phyloP scores from a whole-genome alignment of 306 rosid genomes.

The Parietaria judaica region DNA sequence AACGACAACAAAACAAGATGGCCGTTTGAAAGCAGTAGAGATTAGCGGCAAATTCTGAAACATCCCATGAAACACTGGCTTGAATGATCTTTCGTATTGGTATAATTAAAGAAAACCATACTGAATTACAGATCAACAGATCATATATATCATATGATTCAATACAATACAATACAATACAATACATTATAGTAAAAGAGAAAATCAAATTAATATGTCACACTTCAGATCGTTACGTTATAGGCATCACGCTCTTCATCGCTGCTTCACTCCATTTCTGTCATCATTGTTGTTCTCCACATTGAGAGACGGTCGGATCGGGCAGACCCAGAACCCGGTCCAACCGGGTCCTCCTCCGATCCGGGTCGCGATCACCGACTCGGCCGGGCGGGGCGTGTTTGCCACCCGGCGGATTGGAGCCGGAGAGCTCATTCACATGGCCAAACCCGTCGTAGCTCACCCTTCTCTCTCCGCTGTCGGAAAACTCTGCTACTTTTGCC shows the following conservation, averaged over 20 bases:
- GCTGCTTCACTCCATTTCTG: constrained; percentile 13
- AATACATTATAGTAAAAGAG: too few species aligned
- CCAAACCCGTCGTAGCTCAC: constrained; percentile 56
- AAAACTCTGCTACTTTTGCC: constrained; percentile 59
- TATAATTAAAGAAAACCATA: too few species aligned
- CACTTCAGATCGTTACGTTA: background rate
- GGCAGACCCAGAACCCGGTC: constrained; percentile 9
- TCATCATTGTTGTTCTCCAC: constrained; percentile 22
- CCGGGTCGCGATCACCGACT: constrained; percentile 54
- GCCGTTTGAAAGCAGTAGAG: too few species aligned
- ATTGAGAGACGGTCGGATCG: background rate
- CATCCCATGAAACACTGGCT: background rate
- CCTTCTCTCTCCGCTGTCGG: constrained; percentile 42
- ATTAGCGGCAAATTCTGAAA: too few species aligned
- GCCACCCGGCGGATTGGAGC: constrained; percentile 59
- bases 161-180: too few species aligned
- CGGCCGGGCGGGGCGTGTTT: constrained; percentile 76
- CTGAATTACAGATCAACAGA: too few species aligned
- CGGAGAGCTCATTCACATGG: constrained; percentile 75
- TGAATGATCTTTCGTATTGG: background rate
- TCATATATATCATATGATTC: too few species aligned
- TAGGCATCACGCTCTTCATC: constrained; percentile 28
- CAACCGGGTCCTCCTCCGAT: constrained; percentile 58
- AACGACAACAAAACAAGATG: too few species aligned
- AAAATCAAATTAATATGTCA: background rate